Evolutionary conservation across 345 rosid species (phyloP), one percentile per base, ranked within the genome.

Genomic region (Populus davidiana): DNA sequence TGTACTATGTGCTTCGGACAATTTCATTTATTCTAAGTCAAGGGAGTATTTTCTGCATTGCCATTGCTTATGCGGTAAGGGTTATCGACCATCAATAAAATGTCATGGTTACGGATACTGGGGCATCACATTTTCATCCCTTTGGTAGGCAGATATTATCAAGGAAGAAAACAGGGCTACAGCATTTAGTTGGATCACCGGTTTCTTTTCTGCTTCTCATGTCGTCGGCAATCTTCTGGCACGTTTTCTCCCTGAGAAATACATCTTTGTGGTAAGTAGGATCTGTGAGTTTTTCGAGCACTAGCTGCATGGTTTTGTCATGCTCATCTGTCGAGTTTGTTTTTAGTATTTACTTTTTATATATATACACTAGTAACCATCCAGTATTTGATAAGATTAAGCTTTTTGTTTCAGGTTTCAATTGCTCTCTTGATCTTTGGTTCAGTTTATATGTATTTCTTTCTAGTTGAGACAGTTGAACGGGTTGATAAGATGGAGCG

Each of bases 131-230:
- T 33, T 77, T 75, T 74, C 70, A 43, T 77, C 73, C 73, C 61
- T 70, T 75, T 78, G 67, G 56, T 77, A 87, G 91, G 91, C 91
- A 23, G 90, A 89, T 73, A 63, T 89, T 73, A 81, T 87, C 16
- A 69, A 71, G 8, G 86, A 84, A 23, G 81, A 81, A 70, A 89
- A 75, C 74, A 84, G 91, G 66, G 86, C 87, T 69, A 77, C 86
- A 3, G 87, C 83, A 44, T 87, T 89, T 81, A 85, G 91, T 77
- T 89, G 87, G 91, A 87, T 87, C 49, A 87, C 91, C 0, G 91
- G 90, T 23, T 81, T 87, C 49, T 84, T 87, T 70, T 89, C 91
- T 61, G 85, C 86, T 71, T 87, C 91, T 9, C 90, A 87, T 70
- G 83, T 89, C 75, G 20, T 89, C 13, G 91, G 89, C 25, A 87